Base-by-base conservation (phyloP, 1,139 yeast species). In the Yamadazyma buinensis region DNA sequence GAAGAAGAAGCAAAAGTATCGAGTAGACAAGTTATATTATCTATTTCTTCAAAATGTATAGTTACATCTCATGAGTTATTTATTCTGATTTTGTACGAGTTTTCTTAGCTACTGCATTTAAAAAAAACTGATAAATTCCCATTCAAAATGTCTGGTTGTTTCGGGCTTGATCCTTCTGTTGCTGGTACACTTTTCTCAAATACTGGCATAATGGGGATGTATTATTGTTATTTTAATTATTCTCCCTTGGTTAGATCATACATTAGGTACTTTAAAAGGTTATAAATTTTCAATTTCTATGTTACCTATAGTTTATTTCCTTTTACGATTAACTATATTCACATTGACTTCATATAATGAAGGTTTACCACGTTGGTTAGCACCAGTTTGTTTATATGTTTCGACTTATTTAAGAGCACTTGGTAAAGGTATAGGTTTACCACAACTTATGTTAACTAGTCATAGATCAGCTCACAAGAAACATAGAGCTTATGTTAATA, bases 1-100 rank as follows among this genome's bases (percentile, higher is more conserved):
- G 34, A 32, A 15, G 21, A 32, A 13, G 14, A 23, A 14, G 26
- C 33, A 12, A 26, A 33, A 2, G 33, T 36, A 1, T 43, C 41
- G 25, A 43, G 39, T 19, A 29, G 18, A 21, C 44, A 40, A 25
- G 47, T 43, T 10, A 42, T 43, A 22, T 30, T 36, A 3, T 38
- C 40, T 6, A 42, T 43, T 22, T 27, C 35, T 2, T 40, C 47
- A 2, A 42, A 42, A 30, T 40, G 37, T 22, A 36, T 43, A n/a
- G 35, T 42, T 14, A 38, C 47, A 2, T 26, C 75, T 39, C 81
- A 75, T 47, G 54, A 63, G 59, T 73, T 12, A 73, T 74, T 5
- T 75, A 62, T 49, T 67, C 69, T 28, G 84, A 79, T 51, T 75
- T 79, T 41, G 54, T 76, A 24, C 84, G 84, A 8, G 74, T 79